Base-by-base conservation (phyloP, 805 yeast species). In the Torulaspora delbrueckii region DNA sequence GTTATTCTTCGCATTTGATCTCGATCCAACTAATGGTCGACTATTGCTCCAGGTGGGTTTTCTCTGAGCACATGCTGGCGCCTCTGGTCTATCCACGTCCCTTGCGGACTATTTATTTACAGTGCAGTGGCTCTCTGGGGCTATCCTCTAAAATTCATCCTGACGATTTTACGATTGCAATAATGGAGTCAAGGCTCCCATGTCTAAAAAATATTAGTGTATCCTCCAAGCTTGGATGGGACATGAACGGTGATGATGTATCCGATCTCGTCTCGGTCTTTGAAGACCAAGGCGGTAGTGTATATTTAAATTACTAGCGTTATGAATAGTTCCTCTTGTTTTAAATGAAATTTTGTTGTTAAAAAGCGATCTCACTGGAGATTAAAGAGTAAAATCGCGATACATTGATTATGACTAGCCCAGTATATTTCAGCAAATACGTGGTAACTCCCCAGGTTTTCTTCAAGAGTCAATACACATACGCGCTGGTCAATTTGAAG, bases 191-290 rank as follows among this genome's bases (percentile, higher is more conserved):
- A 8, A 70, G 95, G 55, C 65, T 93, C 13, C 96, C 96, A 0
- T 53, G 70, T 32, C 70, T 93, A 59, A 73, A 74, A 50, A 76
- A 75, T 40, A 70, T 93, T 2, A 71, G 83, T 35, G 74, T 89
- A 35, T 82, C 93, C 18, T 77, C 84, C 13, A 81, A 82, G 62
- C 67, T 93, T 30, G 96, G 96, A 7, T 93, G 99, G 99, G 79
- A 84, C 58, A 75, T 82, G 42, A 69, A 72, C 22, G 73, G 81
- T 53, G 79, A 76, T 35, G 81, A 79, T 47, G 78, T 84, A 26
- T 70, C 69, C 22, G 86, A 82, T 50, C 69, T 90, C 40, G 82
- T 81, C 1, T 79, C 76, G 40, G 80, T 78, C 30, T 68, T 91
- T 37, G 93, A 86, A 48, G 86, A 83, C 40, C 75, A 84, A 46